Evolutionary conservation across 495 filamentous ascomycete species (phyloP), one percentile per base, ranked within the genome.

Genomic region (Penicillium daleae): DNA sequence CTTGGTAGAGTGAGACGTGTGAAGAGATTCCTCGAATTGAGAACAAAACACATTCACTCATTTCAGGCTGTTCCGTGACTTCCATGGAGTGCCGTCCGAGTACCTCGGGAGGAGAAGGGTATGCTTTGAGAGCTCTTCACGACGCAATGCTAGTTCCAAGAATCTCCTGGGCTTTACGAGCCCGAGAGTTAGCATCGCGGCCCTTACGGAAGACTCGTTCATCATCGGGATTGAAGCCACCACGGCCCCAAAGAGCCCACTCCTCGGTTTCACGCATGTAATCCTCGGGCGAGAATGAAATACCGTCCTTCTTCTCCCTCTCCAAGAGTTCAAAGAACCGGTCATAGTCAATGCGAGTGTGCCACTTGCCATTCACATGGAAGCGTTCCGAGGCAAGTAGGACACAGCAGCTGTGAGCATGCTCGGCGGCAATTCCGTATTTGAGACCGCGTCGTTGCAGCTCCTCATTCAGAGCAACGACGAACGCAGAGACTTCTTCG

Each of bases 211-310:
- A 86, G 32, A 97, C 92, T 63, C 94, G 86, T 76, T 87, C 82
- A 78, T 98, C 94, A 44, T 89, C 83, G 1, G 94, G 94, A 79
- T 98, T 90, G 71, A 98, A 98, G 2, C 94, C 94, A 3, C 94
- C 93, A 51, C 91, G 87, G 0, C 94, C 94, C 90, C 92, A 97
- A n/a, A 85, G 85, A 22, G 94, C 94, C 94, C 94, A 98, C 67
- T 96, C 90, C 12, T 92, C 91, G 4, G 94, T 98, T 21, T 86
- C 82, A 1, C 86, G 88, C 80, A 96, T 87, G 73, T 98, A 98
- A 70, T 98, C 93, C 70, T 96, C 93, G 0, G 94, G 94, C 1
- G 80, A 79, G 74, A 95, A 97, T 0, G 75, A 58, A 19, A 85
- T 86, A 37, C 85, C 85, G 54, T 85, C 83, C 0, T 78, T 71